A percentile compares a stretch with the other conserved stretches of the same genome.
Evolutionary conservation across 2,329 filamentous ascomycete genomes (phyloP).

Genomic region (Diplodia sapinea): DNA sequence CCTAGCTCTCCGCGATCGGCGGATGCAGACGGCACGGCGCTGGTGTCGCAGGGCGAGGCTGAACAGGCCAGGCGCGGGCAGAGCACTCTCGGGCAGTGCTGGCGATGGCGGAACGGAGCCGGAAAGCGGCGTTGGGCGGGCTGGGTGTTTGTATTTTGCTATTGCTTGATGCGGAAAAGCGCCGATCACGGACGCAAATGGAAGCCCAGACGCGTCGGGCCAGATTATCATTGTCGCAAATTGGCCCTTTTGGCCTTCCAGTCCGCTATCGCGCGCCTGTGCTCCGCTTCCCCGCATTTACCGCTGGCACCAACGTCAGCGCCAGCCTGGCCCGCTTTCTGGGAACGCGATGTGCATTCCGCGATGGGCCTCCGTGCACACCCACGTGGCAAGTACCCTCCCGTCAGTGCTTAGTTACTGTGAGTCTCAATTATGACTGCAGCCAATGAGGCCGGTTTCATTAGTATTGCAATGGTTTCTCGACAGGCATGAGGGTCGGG

Average conservation of each 20-base stretch:
- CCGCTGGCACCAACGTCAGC: not conserved
- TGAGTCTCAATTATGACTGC: too few relatives aligned
- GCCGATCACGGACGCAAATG: constrained; percentile 7
- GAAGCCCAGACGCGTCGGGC: constrained; percentile 5
- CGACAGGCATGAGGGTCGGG: too few relatives aligned
- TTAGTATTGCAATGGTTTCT: too few relatives aligned
- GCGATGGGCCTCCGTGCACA: not conserved
- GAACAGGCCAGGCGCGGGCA: not conserved
- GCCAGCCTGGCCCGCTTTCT: not conserved
- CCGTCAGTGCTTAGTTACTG: not conserved
- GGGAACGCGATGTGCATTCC: not conserved
- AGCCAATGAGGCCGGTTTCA: too few relatives aligned
- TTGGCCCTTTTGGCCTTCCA: not conserved
- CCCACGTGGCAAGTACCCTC: not conserved
- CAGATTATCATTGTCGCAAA: not conserved
- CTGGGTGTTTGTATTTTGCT: constrained; percentile 13
- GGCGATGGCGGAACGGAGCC: not conserved
- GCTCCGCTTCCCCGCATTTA: not conserved
- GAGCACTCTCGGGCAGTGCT: not conserved
- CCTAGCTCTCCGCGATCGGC: constrained; percentile 8
- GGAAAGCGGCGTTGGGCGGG: not conserved
- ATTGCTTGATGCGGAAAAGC: not conserved
- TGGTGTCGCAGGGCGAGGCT: constrained; percentile 1
- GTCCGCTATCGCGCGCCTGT: not conserved
- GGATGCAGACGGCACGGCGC: not conserved